phyloP scores from a whole-genome alignment of 345 rosid species.

The Hevea brasiliensis region DNA sequence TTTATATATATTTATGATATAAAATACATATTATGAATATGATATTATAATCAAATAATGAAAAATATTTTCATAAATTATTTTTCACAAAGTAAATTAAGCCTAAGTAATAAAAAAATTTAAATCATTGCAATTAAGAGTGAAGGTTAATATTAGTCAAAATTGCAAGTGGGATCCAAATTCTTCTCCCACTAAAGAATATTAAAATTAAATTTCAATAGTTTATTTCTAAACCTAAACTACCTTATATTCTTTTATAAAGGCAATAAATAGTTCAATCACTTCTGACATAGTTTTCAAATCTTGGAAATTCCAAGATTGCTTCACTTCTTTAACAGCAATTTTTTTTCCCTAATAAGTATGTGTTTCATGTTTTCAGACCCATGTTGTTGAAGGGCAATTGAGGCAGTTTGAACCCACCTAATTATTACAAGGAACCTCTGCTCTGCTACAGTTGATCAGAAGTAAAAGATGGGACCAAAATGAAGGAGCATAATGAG shows the following conservation, averaged over 20 bases:
- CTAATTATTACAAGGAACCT: conserved; percentile 8
- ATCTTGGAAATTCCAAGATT: conserved; percentile 1
- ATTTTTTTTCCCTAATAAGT: background rate
- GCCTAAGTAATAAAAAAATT: too few relatives aligned
- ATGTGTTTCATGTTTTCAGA: conserved; percentile 8
- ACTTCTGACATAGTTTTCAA: background rate
- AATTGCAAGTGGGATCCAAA: too few relatives aligned
- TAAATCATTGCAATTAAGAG: too few relatives aligned
- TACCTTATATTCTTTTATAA: background rate
- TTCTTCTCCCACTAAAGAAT: too few relatives aligned
- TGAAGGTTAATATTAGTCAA: too few relatives aligned
- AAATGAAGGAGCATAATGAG: conserved; percentile 10
- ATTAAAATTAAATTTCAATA: background rate
- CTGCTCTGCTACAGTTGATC: background rate
- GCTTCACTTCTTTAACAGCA: conserved; percentile 11
- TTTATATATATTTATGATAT: too few relatives aligned
- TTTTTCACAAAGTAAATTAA: too few relatives aligned
- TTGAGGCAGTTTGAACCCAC: background rate
- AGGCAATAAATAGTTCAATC: background rate
- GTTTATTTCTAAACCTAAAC: background rate
- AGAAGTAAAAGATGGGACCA: conserved; percentile 10
- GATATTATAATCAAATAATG: too few relatives aligned
- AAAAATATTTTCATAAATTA: too few relatives aligned
- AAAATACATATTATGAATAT: too few relatives aligned
- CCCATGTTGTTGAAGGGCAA: background rate